phyloP scores from a whole-genome alignment of 805 yeast species.

The Schwanniomyces occidentalis region DNA sequence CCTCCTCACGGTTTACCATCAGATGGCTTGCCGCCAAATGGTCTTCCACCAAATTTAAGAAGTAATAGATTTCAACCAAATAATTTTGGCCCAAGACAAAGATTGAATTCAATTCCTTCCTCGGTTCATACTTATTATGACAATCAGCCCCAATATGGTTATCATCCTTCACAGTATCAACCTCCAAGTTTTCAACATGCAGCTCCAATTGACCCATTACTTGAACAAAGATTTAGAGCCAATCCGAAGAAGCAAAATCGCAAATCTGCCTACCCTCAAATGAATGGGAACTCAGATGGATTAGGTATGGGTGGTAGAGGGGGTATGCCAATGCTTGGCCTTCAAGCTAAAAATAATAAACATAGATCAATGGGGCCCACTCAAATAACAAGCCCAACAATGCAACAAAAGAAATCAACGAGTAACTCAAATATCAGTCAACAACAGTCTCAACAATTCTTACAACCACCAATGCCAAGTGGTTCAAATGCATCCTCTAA shows the following conservation, averaged over 20 bases:
- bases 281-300: constrained; percentile 30
- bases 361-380: constrained; percentile 14
- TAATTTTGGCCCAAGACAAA: constrained; percentile 6
- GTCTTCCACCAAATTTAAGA: constrained; percentile 26
- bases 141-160: constrained; percentile 5
- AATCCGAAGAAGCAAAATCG: constrained; percentile 33
- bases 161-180: constrained; percentile 6
- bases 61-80: constrained; percentile 10
- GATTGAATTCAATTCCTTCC: constrained; percentile 16
- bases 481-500: constrained; percentile 21
- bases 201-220: constrained; percentile 25
- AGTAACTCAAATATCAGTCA: constrained; percentile 3
- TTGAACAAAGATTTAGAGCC: constrained; percentile 24
- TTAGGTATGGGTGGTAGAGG: constrained; percentile 48
- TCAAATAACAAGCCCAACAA: background rate
- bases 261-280: constrained; percentile 34
- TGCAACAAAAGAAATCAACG: constrained; percentile 3
- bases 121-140: constrained; percentile 13
- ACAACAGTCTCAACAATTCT: constrained; percentile 16
- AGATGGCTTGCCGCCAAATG: constrained; percentile 25
- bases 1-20: constrained; percentile 34
- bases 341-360: constrained; percentile 11
- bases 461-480: constrained; percentile 15
- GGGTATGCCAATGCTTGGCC: constrained; percentile 45
- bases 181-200: constrained; percentile 15